Percentiles rank a stretch among this genome's conserved stretches.
Conservation (phyloP, 768 basidiomycete genomes). For the Tephrocybe rancida region DNA sequence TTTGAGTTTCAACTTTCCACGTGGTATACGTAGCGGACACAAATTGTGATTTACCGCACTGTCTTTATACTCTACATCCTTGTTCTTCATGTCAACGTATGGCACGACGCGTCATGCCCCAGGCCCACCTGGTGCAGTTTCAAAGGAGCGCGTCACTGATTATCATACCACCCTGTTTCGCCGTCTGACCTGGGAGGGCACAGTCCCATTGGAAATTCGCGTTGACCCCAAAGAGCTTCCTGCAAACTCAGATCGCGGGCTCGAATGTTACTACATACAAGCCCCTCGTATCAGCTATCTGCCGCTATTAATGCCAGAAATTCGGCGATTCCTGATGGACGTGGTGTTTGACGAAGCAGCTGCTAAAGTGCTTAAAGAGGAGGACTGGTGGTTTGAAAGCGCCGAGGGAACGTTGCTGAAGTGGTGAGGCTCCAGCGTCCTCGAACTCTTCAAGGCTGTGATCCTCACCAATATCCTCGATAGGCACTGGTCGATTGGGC, state of each 20-base stretch:
- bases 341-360: conserved; percentile 90
- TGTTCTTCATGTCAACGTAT: conserved; percentile 48
- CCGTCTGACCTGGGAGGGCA: conserved; percentile 88
- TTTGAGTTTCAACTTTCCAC: background rate
- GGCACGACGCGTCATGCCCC: conserved; percentile 53
- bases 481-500: conserved; percentile 98
- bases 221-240: conserved; percentile 90
- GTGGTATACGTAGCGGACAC: background rate
- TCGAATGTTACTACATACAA: conserved; percentile 89
- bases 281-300: conserved; percentile 94
- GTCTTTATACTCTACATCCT: conserved; percentile 1
- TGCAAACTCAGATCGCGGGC: conserved; percentile 84
- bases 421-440: conserved; percentile 59
- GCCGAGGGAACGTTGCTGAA: conserved; percentile 81
- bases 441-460: conserved; percentile 5
- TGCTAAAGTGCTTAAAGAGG: conserved; percentile 75
- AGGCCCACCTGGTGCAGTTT: conserved; percentile 28
- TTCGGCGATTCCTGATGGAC: conserved; percentile 87
- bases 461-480: conserved; percentile 3
- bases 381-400: conserved; percentile 98
- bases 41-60: background rate
- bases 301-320: conserved; percentile 86
- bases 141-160: conserved; percentile 44
- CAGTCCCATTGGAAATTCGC: conserved; percentile 86
- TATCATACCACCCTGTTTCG: conserved; percentile 81